Evolutionary conservation across 2,329 filamentous ascomycete species (phyloP), one percentile per base, ranked within the genome.

Genomic region (Aspergillus ibericus): DNA sequence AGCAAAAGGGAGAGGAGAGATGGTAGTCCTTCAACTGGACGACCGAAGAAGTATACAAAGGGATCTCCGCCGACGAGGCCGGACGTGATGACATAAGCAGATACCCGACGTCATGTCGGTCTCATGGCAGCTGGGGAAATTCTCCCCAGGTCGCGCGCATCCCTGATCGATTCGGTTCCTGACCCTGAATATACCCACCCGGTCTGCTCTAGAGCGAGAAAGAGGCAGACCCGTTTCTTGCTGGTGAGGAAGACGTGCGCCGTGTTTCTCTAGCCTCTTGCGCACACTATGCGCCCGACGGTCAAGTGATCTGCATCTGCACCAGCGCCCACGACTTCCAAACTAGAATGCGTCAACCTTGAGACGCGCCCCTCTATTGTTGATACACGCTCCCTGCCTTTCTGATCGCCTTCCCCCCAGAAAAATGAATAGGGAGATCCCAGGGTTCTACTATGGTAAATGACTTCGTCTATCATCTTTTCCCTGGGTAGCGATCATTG

Each of bases 401-500:
- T 5, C 29, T 20, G 38, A 46, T 8, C 13, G 5, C 38, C 32
- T 16, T 16, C 10, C 2, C 13, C 29, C n/a, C 32, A 42, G 15
- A 7, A 57, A 16, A 22, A 73, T 74, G 71, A 68, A 67, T 50
- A 65, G 61, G 47, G 67, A 73, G 13, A 71, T 74, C 3, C 72
- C 71, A 3, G 72, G 72, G 2, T 74, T 72, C 46, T 74, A 72
- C 44, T 74, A 67, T 58, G 72, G 72, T 73, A 55, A 56, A 64
- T 63, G 15, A n/a, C 9, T n/a, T 18, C 20, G 25, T 38, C 16
- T 27, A 32, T 32, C n/a, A 5, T 44, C 18, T 18, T 40, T 4
- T 15, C 18, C 44, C 42, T 6, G 9, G 20, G 16, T 27, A 40
- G 22, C 53, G 53, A 13, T 54, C 34, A 42, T 58, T 65, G 35